These are phyloP conservation scores for Stagonosporopsis vannaccii DNA, from an alignment of 2,329 filamentous ascomycete species.

Conservation along the genomic window DNA sequence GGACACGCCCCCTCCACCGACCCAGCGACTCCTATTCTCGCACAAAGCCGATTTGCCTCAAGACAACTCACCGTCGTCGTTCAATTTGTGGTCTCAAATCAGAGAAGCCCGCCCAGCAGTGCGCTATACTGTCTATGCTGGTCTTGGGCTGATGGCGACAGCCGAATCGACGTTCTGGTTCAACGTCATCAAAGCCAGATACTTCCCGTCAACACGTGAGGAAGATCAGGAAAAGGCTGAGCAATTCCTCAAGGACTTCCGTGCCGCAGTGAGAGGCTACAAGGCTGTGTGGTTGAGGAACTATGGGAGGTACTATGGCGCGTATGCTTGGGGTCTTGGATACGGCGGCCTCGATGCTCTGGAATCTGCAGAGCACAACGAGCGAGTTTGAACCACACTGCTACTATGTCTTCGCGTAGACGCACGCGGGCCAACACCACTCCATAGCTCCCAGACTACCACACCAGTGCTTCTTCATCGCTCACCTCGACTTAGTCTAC, in stretches of 20 bases:
- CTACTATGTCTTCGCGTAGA: neutral
- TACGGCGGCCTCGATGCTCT: constrained; percentile 22
- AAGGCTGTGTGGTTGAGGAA: constrained; percentile 27
- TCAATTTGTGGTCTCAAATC: constrained; percentile 30
- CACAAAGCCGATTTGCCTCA: neutral
- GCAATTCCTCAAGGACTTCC: constrained; percentile 19
- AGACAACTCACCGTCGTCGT: neutral
- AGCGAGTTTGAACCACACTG: too few relatives aligned
- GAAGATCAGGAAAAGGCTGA: constrained; percentile 26
- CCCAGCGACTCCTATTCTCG: neutral
- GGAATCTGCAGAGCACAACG: neutral
- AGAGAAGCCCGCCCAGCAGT: constrained; percentile 20
- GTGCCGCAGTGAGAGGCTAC: constrained; percentile 19
- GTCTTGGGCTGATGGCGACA: constrained; percentile 29
- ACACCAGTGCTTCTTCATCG: too few relatives aligned
- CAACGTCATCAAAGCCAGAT: constrained; percentile 36
- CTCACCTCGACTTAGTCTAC: too few relatives aligned
- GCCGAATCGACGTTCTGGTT: constrained; percentile 41
- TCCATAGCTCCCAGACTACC: too few relatives aligned
- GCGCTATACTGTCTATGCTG: constrained; percentile 37
- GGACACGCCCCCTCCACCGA: constrained; percentile 1
- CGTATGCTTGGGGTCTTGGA: constrained; percentile 31
- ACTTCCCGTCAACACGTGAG: constrained; percentile 26
- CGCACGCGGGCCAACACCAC: constrained; percentile 24
- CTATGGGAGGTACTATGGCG: constrained; percentile 29